Evolutionary conservation across 768 basidiomycete species (phyloP).

Genomic region (Boletus vinaceobasis): DNA sequence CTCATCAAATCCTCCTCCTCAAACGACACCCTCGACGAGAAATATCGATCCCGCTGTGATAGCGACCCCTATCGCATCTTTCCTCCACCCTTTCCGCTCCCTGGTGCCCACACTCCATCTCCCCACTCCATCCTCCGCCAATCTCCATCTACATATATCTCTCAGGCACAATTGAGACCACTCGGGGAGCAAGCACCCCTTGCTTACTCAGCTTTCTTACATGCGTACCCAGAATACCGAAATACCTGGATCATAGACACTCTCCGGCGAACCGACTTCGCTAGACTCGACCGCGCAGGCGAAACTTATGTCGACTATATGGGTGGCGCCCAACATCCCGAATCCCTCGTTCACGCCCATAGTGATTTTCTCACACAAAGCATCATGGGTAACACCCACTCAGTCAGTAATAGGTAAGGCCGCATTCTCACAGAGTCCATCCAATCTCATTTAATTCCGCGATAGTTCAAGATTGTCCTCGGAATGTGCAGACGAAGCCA

Average conservation of each 20-base stretch:
- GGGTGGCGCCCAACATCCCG: constrained; percentile 80
- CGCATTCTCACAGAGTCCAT: background rate
- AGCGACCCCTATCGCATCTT: constrained; percentile 1
- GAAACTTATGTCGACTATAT: constrained; percentile 87
- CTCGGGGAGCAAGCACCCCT: constrained; percentile 35
- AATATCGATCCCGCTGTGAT: constrained; percentile 15
- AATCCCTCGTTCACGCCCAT: constrained; percentile 69
- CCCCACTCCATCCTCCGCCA: constrained; percentile 3
- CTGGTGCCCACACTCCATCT: background rate
- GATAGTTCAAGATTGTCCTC: constrained; percentile 68
- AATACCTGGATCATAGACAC: constrained; percentile 70
- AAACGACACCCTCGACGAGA: constrained; percentile 40
- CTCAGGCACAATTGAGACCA: constrained; percentile 19
- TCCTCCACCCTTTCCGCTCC: background rate
- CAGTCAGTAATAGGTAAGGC: constrained; percentile 69
- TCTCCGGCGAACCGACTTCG: constrained; percentile 60
- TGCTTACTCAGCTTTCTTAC: constrained; percentile 50
- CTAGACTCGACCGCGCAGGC: constrained; percentile 53
- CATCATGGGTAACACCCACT: constrained; percentile 83
- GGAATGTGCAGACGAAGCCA: constrained; percentile 63
- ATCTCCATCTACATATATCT: constrained; percentile 24
- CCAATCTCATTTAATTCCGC: background rate
- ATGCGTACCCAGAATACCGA: constrained; percentile 51
- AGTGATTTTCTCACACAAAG: constrained; percentile 61
- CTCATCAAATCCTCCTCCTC: constrained; percentile 36